A percentile compares a stretch with the other conserved stretches of the same genome.
phyloP scores from a whole-genome alignment of 2,329 filamentous ascomycete species.

The Exserohilum rostratum region DNA sequence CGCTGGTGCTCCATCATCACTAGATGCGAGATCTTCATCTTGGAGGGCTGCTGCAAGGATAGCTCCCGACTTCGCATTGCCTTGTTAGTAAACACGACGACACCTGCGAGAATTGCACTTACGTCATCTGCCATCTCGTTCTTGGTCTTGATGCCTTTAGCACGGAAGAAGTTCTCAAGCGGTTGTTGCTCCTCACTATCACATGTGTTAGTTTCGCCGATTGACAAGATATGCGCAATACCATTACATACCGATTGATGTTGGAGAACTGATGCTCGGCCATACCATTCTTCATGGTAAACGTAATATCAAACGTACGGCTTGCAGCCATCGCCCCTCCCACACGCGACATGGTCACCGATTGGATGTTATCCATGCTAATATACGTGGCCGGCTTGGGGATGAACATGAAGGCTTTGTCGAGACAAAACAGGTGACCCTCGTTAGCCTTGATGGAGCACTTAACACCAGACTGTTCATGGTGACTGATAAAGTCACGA shows the following conservation, averaged over 20 bases:
- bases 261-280: conserved; percentile 97
- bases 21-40: conserved; percentile 81
- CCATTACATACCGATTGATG: conserved; percentile 75
- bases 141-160: conserved; percentile 93
- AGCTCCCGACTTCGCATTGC: conserved; percentile 54
- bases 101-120: conserved; percentile 49
- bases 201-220: conserved; percentile 36
- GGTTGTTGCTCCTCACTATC: conserved; percentile 85
- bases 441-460: conserved; percentile 99
- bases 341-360: conserved; percentile 93
- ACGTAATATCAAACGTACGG: conserved; percentile 95
- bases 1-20: conserved; percentile 73
- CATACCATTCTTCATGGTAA: conserved; percentile 83
- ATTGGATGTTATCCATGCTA: conserved; percentile 88
- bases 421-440: conserved; percentile 93
- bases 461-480: conserved; percentile 93
- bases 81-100: conserved; percentile 29
- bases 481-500: conserved; percentile 92
- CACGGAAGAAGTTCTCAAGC: conserved; percentile 96
- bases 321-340: conserved; percentile 91
- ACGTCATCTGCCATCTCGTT: conserved; percentile 98
- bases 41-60: conserved; percentile 80
- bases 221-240: not conserved
- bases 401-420: conserved; percentile 99
- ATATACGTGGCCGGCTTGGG: conserved; percentile 98